Evolutionary conservation across 345 rosid genomes (phyloP).

Genomic region (Melastoma malabathricum): DNA sequence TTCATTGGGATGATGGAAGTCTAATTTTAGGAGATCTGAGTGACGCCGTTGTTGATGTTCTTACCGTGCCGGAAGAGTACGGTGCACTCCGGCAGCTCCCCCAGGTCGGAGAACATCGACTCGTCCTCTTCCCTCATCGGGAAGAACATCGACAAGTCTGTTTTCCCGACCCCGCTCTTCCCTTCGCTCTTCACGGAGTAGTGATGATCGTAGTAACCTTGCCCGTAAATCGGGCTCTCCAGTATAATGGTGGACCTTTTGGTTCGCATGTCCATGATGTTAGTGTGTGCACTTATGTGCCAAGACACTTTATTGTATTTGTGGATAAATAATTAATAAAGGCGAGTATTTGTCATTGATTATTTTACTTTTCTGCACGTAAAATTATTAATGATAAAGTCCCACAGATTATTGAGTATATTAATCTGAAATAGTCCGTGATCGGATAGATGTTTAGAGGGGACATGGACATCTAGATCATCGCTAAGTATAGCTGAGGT

Average conservation of each 20-base stretch:
- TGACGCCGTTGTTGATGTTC: constrained; percentile 27
- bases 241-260: constrained; percentile 57
- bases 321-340: too few relatives aligned
- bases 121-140: constrained; percentile 79
- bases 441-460: too few relatives aligned
- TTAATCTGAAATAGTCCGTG: too few relatives aligned
- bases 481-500: too few relatives aligned
- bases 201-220: constrained; percentile 7
- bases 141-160: constrained; percentile 40
- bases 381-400: too few relatives aligned
- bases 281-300: too few relatives aligned
- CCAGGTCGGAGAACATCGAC: constrained; percentile 91
- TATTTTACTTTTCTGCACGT: too few relatives aligned
- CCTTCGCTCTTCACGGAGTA: not conserved
- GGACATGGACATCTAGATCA: too few relatives aligned
- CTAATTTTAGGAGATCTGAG: constrained; percentile 11
- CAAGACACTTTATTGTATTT: too few relatives aligned
- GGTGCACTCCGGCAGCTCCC: constrained; percentile 93
- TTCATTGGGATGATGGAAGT: not conserved
- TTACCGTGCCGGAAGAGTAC: constrained; percentile 62
- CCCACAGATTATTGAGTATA: too few relatives aligned
- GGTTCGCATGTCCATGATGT: constrained; percentile 45
- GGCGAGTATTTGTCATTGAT: too few relatives aligned
- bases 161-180: constrained; percentile 1
- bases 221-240: constrained; percentile 54